Base-by-base conservation (phyloP, 768 basidiomycete species). In the Rhodotorula babjevae region DNA sequence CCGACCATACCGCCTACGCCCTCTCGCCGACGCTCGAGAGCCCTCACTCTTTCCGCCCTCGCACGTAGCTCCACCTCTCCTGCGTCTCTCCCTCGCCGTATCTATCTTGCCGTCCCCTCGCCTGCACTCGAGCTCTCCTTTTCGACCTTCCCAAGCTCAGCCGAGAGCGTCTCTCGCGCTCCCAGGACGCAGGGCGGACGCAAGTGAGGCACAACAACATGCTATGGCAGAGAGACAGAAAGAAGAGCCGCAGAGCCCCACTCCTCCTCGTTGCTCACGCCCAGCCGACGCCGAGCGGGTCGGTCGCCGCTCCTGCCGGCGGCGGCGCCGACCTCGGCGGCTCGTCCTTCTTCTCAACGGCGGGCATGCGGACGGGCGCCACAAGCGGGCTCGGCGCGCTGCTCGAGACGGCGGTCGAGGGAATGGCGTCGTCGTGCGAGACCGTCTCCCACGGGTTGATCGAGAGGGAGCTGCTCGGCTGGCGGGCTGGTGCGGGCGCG, bases 381-480 rank as follows among this genome's bases (percentile, higher is more conserved):
- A n/a, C 59, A 2, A 19, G 42, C 42, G 59, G 27, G 59, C 18
- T 27, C 25, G 40, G 40, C 33, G 56, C 33, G 21, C 56, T 57
- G 12, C 12, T 15, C 16, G 63, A 53, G 23, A 36, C 44, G 8
- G 69, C 29, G n/a, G 61, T 23, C 3, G 65, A 18, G 0, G 57
- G 57, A 27, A 60, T 25, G 14, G 63, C 63, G 52, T 72, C 71
- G 25, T 58, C 65, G 11, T 27, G 36, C 29, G 63, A 60, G 58
- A 72, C 58, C n/a, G 67, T 50, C 31, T 72, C 67, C 71, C 71
- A 72, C 15, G 71, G 71, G 57, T 72, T 72, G 50, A 68, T 49
- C 44, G 63, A 65, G 33, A 72, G 47, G 3, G 67, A 55, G 58
- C 70, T 71, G n/a, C 66, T 64, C 21, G 63, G 57, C 27, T 72